Conservation (phyloP, 1,139 yeast species). For the Keqinozyma sinolaborantium region DNA sequence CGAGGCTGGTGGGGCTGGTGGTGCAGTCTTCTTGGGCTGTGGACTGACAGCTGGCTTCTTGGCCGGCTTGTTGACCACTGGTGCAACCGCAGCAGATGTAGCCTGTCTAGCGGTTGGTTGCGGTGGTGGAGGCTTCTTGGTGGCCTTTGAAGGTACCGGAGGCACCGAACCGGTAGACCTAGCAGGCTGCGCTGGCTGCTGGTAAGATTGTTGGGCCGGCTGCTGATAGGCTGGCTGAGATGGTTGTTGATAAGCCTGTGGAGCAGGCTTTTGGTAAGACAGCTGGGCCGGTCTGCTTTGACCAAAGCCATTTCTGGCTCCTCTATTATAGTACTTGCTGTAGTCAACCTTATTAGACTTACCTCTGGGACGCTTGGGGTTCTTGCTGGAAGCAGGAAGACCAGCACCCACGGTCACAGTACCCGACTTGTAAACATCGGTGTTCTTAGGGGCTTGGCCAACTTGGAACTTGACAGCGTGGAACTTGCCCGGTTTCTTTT, state of each 20-base stretch:
- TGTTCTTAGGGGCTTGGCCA: constrained; percentile 50
- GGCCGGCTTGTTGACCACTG: constrained; percentile 26
- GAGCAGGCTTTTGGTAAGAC: constrained; percentile 15
- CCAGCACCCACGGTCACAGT: constrained; percentile 82
- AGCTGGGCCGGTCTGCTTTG: constrained; percentile 4
- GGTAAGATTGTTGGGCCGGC: constrained; percentile 14
- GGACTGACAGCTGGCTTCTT: constrained; percentile 36
- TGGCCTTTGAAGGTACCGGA: constrained; percentile 11
- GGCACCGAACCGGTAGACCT: constrained; percentile 7
- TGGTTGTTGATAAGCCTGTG: constrained; percentile 8
- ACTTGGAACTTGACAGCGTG: constrained; percentile 69
- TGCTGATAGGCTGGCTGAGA: constrained; percentile 17
- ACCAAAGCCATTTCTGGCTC: constrained; percentile 12
- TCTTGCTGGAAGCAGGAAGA: constrained; percentile 63
- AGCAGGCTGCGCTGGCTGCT: constrained; percentile 12
- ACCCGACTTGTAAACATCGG: constrained; percentile 86
- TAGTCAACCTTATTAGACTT: constrained; percentile 37
- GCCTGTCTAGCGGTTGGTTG: constrained; percentile 24
- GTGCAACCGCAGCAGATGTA: neutral
- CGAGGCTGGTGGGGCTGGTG: constrained; percentile 57
- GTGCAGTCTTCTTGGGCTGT: constrained; percentile 17
- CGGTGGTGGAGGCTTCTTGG: constrained; percentile 32
- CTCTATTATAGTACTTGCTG: constrained; percentile 40
- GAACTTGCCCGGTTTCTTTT: constrained; percentile 85
- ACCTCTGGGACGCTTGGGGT: constrained; percentile 69